Percentiles rank a stretch among this genome's conserved stretches.
Evolutionary conservation across 106 monocot species (phyloP).

Genomic region (Dendrobium catenatum): DNA sequence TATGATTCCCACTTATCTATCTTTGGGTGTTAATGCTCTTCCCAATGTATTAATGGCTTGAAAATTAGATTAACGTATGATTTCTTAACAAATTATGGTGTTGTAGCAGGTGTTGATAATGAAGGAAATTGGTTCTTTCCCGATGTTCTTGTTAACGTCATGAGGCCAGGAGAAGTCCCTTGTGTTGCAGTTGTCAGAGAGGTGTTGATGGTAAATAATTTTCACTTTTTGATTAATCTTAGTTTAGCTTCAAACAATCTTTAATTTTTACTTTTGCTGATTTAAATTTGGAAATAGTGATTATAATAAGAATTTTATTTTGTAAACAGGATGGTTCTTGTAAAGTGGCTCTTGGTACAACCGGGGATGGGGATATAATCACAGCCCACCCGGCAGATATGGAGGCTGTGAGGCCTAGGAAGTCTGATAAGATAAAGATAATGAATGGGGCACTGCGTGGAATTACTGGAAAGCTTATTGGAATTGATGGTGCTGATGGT

Average conservation of each 20-base stretch:
- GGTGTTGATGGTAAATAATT: constrained; percentile 44
- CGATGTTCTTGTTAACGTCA: constrained; percentile 66
- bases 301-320: neutral
- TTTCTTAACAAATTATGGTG: too few relatives aligned
- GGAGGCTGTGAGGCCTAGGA: constrained; percentile 67
- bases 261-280: neutral
- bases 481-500: constrained; percentile 88
- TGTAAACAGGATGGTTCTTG: constrained; percentile 70
- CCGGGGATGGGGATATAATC: constrained; percentile 37
- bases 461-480: constrained; percentile 74
- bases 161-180: constrained; percentile 58
- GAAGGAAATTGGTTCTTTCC: constrained; percentile 65
- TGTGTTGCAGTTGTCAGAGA: constrained; percentile 62
- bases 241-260: neutral
- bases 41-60: too few relatives aligned
- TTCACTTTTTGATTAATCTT: too few relatives aligned
- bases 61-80: too few relatives aligned
- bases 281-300: neutral
- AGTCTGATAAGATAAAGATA: constrained; percentile 88
- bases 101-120: constrained; percentile 54
- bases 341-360: constrained; percentile 49
- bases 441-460: constrained; percentile 64
- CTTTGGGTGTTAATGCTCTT: too few relatives aligned
- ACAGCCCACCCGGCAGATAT: constrained; percentile 47
- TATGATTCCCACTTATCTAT: too few relatives aligned